A percentile compares a stretch with the other conserved stretches of the same genome.
Conservation (phyloP, 805 yeast species). For the Sugiyamaella americana region DNA sequence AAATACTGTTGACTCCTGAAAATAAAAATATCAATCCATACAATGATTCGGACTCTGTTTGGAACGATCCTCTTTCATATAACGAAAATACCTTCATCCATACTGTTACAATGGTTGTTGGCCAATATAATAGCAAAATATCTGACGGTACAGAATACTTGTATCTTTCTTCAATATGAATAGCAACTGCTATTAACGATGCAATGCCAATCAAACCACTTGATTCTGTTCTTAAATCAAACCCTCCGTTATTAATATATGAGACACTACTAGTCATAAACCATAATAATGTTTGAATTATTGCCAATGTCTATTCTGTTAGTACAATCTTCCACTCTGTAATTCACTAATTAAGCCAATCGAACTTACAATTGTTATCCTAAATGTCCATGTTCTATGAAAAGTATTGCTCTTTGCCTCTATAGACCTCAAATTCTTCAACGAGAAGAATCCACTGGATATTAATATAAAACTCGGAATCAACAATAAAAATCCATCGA, state of each 20-base stretch:
- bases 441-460: constrained; percentile 3
- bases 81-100: constrained; percentile 15
- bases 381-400: neutral
- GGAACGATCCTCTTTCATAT: constrained; percentile 3
- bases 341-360: neutral
- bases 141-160: constrained; percentile 16
- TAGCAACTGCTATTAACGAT: constrained; percentile 5
- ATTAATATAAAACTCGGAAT: constrained; percentile 14
- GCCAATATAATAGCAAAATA: constrained; percentile 16
- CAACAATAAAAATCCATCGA: constrained; percentile 14
- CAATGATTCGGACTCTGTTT: constrained; percentile 3
- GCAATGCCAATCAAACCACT: constrained; percentile 7
- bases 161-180: constrained; percentile 16
- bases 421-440: neutral
- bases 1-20: constrained; percentile 3
- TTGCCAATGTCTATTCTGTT: constrained; percentile 5
- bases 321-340: neutral
- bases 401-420: neutral
- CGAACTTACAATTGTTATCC: neutral
- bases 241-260: constrained; percentile 5
- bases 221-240: constrained; percentile 9
- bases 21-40: constrained; percentile 4
- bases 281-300: constrained; percentile 5
- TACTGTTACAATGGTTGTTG: constrained; percentile 10
- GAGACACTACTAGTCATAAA: constrained; percentile 1